Base-by-base conservation (phyloP, 352 stramenopile species). In the Thalassiosira livingstoniorum region DNA sequence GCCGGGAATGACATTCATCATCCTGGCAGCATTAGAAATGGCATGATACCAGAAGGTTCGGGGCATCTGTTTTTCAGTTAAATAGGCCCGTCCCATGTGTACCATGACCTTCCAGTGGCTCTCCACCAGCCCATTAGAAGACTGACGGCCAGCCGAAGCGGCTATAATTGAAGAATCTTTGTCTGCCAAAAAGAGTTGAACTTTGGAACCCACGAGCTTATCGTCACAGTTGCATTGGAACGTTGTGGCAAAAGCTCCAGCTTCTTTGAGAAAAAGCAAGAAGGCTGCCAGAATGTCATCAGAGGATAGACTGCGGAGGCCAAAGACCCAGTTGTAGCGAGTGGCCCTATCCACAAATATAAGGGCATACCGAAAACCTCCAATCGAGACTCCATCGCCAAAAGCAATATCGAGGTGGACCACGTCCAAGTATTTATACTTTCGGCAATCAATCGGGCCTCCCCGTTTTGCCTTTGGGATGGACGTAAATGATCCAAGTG, bases 61-160 rank as follows among this genome's bases (percentile, higher is more conserved):
- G n/a, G n/a, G n/a, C n/a, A n/a, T n/a, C n/a, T n/a, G n/a, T n/a
- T n/a, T n/a, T n/a, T n/a, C n/a, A n/a, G n/a, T n/a, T 11, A 77
- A 58, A 60, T 69, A 77, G 39, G 69, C 27, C n/a, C 43, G 32
- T 18, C 55, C 55, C 57, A 77, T 77, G n/a, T 37, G 39, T 23
- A 76, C 37, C 11, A 76, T 43, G 2, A 55, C 67, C 31, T 76
- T 47, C 68, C 68, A 76, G n/a, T n/a, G 34, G 18, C 64, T n/a
- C 35, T 81, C 37, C 29, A 75, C 73, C 5, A 81, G 54, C 32
- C 73, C 64, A 64, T 80, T 75, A 37, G 73, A 80, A 2, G 64
- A 76, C 32, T 82, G 64, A 1, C 57, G 29, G 2, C 55, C 35
- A 1, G 73, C 65, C 0, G 73, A 54, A 43, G 53, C 37, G 31